Base-by-base conservation (phyloP, 176 grass and related monocot species). In the Musa beccarii region DNA sequence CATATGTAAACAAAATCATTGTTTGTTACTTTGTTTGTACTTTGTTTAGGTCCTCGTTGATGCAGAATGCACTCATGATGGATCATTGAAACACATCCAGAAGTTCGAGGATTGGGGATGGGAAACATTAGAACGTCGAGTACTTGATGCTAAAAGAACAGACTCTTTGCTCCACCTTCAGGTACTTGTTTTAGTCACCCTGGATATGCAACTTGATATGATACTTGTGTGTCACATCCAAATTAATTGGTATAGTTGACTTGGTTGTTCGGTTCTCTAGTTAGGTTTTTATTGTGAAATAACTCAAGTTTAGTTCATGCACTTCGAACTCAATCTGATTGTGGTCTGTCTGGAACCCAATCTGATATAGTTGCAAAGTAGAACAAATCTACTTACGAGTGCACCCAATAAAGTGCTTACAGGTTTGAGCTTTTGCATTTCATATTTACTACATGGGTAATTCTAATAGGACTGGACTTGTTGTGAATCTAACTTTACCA, bases 31-130 rank as follows among this genome's bases (percentile, higher is more conserved):
- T n/a, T n/a, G n/a, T 76, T 64, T 66, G 50, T 51, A 66, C 22
- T 54, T 19, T 64, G 54, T 61, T 51, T 80, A 98, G 95, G 90
- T 98, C 59, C 79, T 98, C 57, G 95, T 98, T 75, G 95, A 98
- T 84, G 90, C 95, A 28, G 95, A 93, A 56, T 98, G 95, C 86
- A 98, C 90, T 55, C 95, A 98, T 86, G 95, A 98, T 87, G 95
- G 95, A 76, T 93, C 90, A 12, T 82, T 98, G 77, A 93, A 93
- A 78, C 95, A 98, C 80, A 93, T 98, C 66, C 88, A 89, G 78
- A 98, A 98, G 68, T 93, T 93, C 81, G 82, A 93, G 75, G 87
- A 86, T 52, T 98, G 95, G 95, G 95, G 95, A 75, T 98, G 95
- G 90, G 93, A 93, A 86, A 93, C 88, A 56, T 78, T 98, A 77